Evolutionary conservation across 2,329 filamentous ascomycete genomes (phyloP).

Genomic region (Stagonosporopsis rhizophila): DNA sequence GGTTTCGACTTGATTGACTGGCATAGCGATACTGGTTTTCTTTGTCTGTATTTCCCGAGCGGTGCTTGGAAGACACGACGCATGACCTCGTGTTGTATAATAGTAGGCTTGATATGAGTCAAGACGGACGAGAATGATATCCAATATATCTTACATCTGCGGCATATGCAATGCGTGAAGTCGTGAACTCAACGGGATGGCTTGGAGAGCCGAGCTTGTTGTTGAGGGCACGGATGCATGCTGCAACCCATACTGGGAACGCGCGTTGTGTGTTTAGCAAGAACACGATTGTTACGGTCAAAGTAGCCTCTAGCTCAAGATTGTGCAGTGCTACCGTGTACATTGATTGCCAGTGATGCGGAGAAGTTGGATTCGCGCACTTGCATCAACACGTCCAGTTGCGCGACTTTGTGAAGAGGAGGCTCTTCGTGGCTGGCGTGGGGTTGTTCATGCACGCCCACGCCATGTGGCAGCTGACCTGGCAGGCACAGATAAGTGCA

Average conservation of each 20-base stretch:
- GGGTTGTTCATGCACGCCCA: constrained; percentile 16
- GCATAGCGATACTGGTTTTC: constrained; percentile 18
- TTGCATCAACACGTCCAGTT: neutral
- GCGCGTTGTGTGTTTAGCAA: too few relatives aligned
- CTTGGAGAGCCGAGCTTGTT: constrained; percentile 14
- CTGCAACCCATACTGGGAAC: neutral
- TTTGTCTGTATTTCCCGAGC: constrained; percentile 13
- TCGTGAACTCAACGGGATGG: neutral
- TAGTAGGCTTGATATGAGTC: constrained; percentile 4
- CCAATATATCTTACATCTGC: neutral
- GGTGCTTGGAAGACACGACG: constrained; percentile 18
- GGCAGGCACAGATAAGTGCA: constrained; percentile 5
- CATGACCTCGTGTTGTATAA: constrained; percentile 19
- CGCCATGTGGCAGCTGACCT: constrained; percentile 15
- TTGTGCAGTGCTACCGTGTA: neutral
- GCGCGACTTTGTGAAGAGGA: neutral
- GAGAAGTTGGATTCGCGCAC: neutral
- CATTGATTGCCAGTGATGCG: neutral
- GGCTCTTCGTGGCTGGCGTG: constrained; percentile 7
- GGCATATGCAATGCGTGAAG: constrained; percentile 1
- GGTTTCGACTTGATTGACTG: constrained; percentile 14
- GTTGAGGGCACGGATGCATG: too few relatives aligned
- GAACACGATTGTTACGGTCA: neutral
- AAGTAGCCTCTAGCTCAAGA: neutral
- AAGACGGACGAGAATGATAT: constrained; percentile 4